Conservation (phyloP, 768 basidiomycete species). For the Boletus eberwhitei region DNA sequence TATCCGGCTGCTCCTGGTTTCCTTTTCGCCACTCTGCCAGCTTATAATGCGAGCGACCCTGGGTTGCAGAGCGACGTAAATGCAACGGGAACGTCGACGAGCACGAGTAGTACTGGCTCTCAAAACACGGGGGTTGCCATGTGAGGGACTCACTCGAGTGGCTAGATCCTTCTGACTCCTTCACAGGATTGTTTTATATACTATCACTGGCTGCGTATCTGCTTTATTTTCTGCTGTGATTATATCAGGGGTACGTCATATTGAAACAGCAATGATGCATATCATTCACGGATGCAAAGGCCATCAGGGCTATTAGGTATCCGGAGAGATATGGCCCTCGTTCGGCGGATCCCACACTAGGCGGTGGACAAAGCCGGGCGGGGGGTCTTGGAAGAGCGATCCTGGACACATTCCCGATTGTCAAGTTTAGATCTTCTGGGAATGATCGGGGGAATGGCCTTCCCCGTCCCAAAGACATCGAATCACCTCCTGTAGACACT, state of each 20-base stretch:
- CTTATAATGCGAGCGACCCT: conserved; percentile 55
- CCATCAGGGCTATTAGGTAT: conserved; percentile 80
- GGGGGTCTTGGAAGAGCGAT: conserved; percentile 90
- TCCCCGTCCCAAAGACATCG: conserved; percentile 32
- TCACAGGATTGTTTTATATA: conserved; percentile 73
- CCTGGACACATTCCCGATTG: conserved; percentile 91
- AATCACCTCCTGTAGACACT: conserved; percentile 13
- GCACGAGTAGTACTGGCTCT: conserved; percentile 8
- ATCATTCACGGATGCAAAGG: conserved; percentile 38
- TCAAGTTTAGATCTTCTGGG: conserved; percentile 64
- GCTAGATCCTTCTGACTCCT: conserved; percentile 8
- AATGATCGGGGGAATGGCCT: conserved; percentile 10
- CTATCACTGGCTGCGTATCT: conserved; percentile 86
- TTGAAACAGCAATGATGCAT: neutral
- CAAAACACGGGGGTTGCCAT: conserved; percentile 71
- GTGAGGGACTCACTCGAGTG: conserved; percentile 38
- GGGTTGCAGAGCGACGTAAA: conserved; percentile 17
- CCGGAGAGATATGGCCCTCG: conserved; percentile 92
- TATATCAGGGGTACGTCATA: conserved; percentile 65
- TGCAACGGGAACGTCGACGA: conserved; percentile 13
- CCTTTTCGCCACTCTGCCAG: conserved; percentile 66
- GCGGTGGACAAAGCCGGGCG: conserved; percentile 61
- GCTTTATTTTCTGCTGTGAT: conserved; percentile 83
- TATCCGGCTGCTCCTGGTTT: conserved; percentile 52
- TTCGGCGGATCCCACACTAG: conserved; percentile 28